A percentile compares a stretch with the other conserved stretches of the same genome.
These are phyloP conservation scores for Ephemerocybe angulata DNA, from an alignment of 768 basidiomycete species.

Conservation along the genomic window DNA sequence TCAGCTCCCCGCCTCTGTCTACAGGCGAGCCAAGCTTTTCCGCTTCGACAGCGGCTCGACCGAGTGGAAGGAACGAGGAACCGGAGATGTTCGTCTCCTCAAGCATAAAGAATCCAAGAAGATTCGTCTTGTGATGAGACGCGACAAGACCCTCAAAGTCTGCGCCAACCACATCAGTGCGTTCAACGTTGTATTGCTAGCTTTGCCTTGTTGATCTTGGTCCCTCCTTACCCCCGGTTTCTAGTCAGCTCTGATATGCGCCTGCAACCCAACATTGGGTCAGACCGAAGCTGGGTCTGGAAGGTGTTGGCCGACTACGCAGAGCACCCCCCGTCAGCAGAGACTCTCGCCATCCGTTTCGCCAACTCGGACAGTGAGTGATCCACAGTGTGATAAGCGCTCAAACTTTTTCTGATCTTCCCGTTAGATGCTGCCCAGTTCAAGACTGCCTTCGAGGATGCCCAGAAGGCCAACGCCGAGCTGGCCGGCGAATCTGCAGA, in stretches of 20 bases:
- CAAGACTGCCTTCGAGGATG: conserved; percentile 85
- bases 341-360: conserved; percentile 97
- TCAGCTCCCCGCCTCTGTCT: conserved; percentile 14
- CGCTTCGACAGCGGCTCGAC: conserved; percentile 73
- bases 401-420: conserved; percentile 1
- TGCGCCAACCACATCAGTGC: conserved; percentile 95
- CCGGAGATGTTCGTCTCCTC: conserved; percentile 91
- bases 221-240: background rate
- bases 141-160: conserved; percentile 99
- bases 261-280: conserved; percentile 96
- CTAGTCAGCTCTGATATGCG: conserved; percentile 86
- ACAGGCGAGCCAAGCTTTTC: conserved; percentile 97
- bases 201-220: conserved; percentile 9
- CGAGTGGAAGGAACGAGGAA: conserved; percentile 99
- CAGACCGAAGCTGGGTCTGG: conserved; percentile 99
- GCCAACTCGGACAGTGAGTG: conserved; percentile 91
- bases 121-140: conserved; percentile 95
- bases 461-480: conserved; percentile 65
- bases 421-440: conserved; percentile 78
- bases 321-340: conserved; percentile 83
- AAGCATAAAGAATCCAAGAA: conserved; percentile 87
- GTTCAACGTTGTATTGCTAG: conserved; percentile 29
- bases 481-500: conserved; percentile 24
- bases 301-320: conserved; percentile 95
- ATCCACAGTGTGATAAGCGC: background rate